phyloP scores from a whole-genome alignment of 163 green algal genomes.

The Botryococcus braunii region DNA sequence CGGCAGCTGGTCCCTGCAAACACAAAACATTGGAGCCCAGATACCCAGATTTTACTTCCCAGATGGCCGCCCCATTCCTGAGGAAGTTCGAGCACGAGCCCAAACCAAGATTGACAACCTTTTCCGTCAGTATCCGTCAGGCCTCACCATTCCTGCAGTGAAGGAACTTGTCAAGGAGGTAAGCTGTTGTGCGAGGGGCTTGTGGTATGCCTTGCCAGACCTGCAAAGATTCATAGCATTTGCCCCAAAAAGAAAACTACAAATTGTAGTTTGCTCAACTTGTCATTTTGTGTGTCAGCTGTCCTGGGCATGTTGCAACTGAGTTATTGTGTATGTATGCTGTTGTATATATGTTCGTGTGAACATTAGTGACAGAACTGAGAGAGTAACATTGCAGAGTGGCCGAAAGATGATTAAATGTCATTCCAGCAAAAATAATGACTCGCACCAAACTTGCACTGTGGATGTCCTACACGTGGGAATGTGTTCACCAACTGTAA shows the following conservation, averaged over 20 bases:
- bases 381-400: too few species aligned
- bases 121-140: conserved; percentile 45
- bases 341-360: neutral
- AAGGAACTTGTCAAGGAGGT: conserved; percentile 58
- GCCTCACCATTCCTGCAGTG: conserved; percentile 35
- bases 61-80: conserved; percentile 16
- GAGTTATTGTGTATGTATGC: neutral
- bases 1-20: conserved; percentile 3
- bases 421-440: too few species aligned
- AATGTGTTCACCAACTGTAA: too few species aligned
- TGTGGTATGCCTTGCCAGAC: too few species aligned
- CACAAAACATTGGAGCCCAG: conserved; percentile 7
- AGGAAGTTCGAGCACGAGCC: conserved; percentile 11
- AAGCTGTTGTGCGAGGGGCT: neutral
- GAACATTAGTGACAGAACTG: too few species aligned
- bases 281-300: neutral
- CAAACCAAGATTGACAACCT: conserved; percentile 37
- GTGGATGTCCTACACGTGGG: too few species aligned
- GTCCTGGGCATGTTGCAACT: neutral
- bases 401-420: too few species aligned
- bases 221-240: neutral
- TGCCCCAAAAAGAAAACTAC: neutral
- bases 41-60: conserved; percentile 81
- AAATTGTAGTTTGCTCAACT: neutral
- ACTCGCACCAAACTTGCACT: too few species aligned